These are phyloP conservation scores for Solanum tarijense DNA, from an alignment of 257 asterid genomes.

Conservation along the genomic window DNA sequence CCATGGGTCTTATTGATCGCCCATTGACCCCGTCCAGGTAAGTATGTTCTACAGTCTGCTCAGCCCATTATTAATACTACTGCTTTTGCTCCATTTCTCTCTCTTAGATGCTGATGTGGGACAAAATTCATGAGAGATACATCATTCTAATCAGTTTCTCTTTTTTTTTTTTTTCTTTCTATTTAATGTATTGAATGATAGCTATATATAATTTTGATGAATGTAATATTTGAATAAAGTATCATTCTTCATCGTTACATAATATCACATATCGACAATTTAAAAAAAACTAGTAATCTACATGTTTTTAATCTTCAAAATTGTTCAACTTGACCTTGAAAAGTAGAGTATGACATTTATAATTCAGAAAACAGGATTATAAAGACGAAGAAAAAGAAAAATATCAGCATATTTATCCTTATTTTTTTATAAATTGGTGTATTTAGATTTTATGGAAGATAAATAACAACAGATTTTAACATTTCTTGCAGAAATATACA, in stretches of 20 bases:
- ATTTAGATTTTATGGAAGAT: neutral
- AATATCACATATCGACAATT: too few relatives aligned
- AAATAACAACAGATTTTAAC: neutral
- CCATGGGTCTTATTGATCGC: constrained; percentile 12
- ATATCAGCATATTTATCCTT: neutral
- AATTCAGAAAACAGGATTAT: too few relatives aligned
- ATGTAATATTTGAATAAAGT: too few relatives aligned
- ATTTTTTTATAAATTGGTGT: neutral
- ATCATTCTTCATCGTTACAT: too few relatives aligned
- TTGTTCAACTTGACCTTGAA: neutral
- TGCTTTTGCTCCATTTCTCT: neutral
- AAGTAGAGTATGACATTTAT: neutral
- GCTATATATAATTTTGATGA: too few relatives aligned
- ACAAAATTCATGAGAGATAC: neutral
- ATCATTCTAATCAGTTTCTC: too few relatives aligned
- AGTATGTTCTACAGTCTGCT: neutral
- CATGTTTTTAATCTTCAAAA: neutral
- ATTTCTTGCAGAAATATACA: neutral
- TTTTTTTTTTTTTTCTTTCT: too few relatives aligned
- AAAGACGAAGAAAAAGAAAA: neutral
- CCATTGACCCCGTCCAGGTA: constrained; percentile 30
- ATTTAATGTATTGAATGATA: neutral
- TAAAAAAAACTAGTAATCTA: neutral
- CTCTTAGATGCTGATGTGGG: neutral
- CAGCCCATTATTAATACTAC: neutral